Base-by-base conservation (phyloP, 1,139 yeast genomes). In the Candida neerlandica region DNA sequence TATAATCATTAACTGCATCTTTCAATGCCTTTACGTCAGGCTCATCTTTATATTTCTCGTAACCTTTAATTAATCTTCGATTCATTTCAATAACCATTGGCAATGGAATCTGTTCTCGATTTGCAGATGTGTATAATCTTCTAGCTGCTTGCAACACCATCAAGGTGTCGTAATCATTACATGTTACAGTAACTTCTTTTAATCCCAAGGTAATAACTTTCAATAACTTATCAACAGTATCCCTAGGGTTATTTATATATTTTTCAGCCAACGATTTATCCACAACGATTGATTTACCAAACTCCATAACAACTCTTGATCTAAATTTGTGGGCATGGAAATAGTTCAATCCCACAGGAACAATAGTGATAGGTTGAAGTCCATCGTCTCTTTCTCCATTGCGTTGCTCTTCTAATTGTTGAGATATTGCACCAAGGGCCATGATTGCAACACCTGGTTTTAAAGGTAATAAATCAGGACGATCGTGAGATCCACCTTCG, bases 121-220 rank as follows among this genome's bases (percentile, higher is more conserved):
- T 65, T 39, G 61, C 67, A 45, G 67, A 66, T 30, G 74, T 73
- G 51, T 71, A 75, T 49, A 76, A 63, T 50, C 81, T 63, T 52
- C 81, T 62, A 40, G 96, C 96, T 3, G 97, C 96, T 67, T 94
- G 99, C 45, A 92, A 85, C n/a, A 89, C 90, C 85, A 91, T 88
- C 50, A 94, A 73, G 3, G 97, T 90, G 56, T 92, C 98, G 68
- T 86, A 94, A 66, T 94, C 98, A 26, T 91, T 86, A 63, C 96
- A 89, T n/a, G 94, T 86, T 3, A 92, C 95, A 1, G 98, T 92
- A 21, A 92, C 98, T 11, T 96, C 85, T 59, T 85, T 85, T 55
- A 94, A 75, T 15, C 92, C 89, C 52, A 84, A 81, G 3, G 94
- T 84, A 43, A 92, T 81, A 18, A 77, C 75, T 23, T 85, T 87